phyloP scores from a whole-genome alignment of 148 eudicot genomes.

The Rhododendron vialii region DNA sequence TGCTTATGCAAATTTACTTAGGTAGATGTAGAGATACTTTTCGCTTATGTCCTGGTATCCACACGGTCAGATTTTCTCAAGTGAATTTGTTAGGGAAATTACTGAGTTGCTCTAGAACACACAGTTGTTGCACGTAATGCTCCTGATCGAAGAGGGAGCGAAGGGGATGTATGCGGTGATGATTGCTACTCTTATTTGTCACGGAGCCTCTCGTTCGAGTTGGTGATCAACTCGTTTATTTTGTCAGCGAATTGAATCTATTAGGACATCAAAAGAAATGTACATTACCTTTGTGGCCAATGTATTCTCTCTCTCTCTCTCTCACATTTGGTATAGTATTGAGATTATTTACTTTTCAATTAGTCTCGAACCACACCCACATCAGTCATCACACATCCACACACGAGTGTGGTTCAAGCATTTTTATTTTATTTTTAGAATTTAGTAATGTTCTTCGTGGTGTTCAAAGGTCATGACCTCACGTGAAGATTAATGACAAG shows the following conservation, averaged over 20 bases:
- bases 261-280: not conserved
- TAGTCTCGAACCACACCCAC: too few species aligned
- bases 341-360: not conserved
- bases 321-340: not conserved
- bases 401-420: too few species aligned
- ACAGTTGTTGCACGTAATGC: not conserved
- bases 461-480: not conserved
- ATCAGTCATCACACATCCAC: too few species aligned
- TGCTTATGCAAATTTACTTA: slow-evolving; percentile 62
- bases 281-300: not conserved
- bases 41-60: not conserved
- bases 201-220: not conserved
- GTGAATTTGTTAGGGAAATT: not conserved
- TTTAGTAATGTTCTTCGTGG: not conserved
- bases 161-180: not conserved
- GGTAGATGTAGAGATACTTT: slow-evolving; percentile 16
- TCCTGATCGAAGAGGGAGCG: not conserved
- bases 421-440: too few species aligned
- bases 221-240: not conserved
- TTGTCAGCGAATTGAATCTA: not conserved
- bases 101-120: not conserved
- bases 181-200: not conserved
- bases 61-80: not conserved
- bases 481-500: not conserved
- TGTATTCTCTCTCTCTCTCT: not conserved